Evolutionary conservation across 2,329 filamentous ascomycete genomes (phyloP).

Genomic region (Chaetomiaceae sp.): DNA sequence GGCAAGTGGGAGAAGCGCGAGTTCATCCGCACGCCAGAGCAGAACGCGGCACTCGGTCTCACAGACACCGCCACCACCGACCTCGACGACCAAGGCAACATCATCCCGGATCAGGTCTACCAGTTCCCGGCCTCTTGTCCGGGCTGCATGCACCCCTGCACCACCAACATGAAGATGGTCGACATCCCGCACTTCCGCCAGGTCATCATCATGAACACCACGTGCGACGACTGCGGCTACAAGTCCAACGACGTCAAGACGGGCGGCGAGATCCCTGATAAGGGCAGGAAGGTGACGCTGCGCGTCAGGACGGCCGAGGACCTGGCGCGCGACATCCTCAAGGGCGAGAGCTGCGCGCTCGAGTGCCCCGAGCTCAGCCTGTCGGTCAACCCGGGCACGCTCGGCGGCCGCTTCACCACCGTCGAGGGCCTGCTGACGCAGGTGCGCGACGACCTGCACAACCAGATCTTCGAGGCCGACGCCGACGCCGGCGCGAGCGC

Average conservation of each 20-base stretch:
- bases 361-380: slow-evolving; percentile 83
- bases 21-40: slow-evolving; percentile 73
- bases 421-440: slow-evolving; percentile 91
- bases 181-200: slow-evolving; percentile 98
- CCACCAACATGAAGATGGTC: slow-evolving; percentile 97
- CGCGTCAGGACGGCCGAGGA: slow-evolving; percentile 64
- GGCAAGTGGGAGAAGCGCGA: slow-evolving; percentile 86
- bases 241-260: slow-evolving; percentile 97
- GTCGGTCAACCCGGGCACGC: slow-evolving; percentile 83
- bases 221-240: slow-evolving; percentile 88
- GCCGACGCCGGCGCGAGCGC: slow-evolving; percentile 56
- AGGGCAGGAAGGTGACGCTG: slow-evolving; percentile 78
- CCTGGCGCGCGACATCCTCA: slow-evolving; percentile 86
- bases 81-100: slow-evolving; percentile 60
- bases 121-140: slow-evolving; percentile 88
- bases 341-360: slow-evolving; percentile 86
- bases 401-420: slow-evolving; percentile 94
- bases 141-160: slow-evolving; percentile 78
- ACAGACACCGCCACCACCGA: slow-evolving; percentile 53
- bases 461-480: slow-evolving; percentile 75
- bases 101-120: slow-evolving; percentile 88
- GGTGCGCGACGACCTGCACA: slow-evolving; percentile 81
- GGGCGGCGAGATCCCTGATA: slow-evolving; percentile 81
- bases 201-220: slow-evolving; percentile 90
- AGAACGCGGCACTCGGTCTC: slow-evolving; percentile 81